Evolutionary conservation across 2,329 filamentous ascomycete genomes (phyloP).

Genomic region (Colletotrichum karsti): DNA sequence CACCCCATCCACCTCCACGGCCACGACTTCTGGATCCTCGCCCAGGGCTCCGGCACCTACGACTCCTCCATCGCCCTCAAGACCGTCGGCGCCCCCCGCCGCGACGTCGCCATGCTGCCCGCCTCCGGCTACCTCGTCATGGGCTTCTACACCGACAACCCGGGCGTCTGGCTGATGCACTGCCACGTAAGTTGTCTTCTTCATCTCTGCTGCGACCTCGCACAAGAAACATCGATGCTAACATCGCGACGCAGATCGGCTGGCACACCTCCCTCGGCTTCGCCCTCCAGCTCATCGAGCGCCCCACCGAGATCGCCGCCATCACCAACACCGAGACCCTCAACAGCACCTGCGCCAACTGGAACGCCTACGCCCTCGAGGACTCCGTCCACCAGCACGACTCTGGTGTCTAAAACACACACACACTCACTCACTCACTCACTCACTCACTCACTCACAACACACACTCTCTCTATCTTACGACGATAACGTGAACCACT

Average conservation of each 20-base stretch:
- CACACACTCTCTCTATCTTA: neutral
- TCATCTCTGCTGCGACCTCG: neutral
- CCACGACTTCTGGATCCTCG: conserved; percentile 45
- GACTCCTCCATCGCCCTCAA: conserved; percentile 31
- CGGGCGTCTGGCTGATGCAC: conserved; percentile 58
- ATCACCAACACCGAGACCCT: conserved; percentile 26
- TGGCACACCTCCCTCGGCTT: conserved; percentile 34
- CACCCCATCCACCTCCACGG: conserved; percentile 62
- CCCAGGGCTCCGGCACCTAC: conserved; percentile 31
- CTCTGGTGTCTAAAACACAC: conserved; percentile 30
- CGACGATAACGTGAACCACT: neutral
- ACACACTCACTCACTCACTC: too few relatives aligned
- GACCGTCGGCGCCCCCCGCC: conserved; percentile 55
- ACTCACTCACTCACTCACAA: too few relatives aligned
- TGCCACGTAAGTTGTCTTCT: conserved; percentile 44
- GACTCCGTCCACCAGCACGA: conserved; percentile 30
- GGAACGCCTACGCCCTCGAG: conserved; percentile 22
- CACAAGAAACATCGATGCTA: neutral
- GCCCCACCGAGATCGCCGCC: conserved; percentile 28
- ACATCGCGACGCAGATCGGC: conserved; percentile 3
- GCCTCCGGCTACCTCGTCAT: conserved; percentile 55
- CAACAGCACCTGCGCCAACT: conserved; percentile 25
- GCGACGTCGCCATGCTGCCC: conserved; percentile 60
- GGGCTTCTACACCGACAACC: conserved; percentile 58
- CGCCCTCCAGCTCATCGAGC: conserved; percentile 34